Evolutionary conservation across 768 basidiomycete species (phyloP), one percentile per base, ranked within the genome.

Genomic region (Mycena polygramma): DNA sequence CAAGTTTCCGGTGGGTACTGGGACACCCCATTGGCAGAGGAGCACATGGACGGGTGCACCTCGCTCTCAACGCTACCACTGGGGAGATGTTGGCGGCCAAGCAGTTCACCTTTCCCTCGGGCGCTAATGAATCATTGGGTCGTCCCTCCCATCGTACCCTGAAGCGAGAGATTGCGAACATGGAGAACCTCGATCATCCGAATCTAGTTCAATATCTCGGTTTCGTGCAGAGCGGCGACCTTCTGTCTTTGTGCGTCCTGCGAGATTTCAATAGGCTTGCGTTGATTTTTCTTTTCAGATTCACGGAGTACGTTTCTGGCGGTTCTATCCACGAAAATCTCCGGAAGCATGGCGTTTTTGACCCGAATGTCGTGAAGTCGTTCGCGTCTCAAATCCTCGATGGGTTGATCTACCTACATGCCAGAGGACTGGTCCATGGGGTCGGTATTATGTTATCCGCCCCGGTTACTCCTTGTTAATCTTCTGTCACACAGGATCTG

Each of bases 31-130:
- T 94, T 68, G 93, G 93, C 36, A 92, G 90, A 76, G 92, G 93
- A 22, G 90, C 90, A 17, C 93, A 91, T 72, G 94, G 93, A 30
- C 86, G 89, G 45, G 93, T 94, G 39, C 94, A 93, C 75, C 85
- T 94, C 58, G 93, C 89, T 2, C 80, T 94, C 37, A 93, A 94
- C 77, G 90, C 90, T 57, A 90, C 90, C 1, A 92, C 91, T 0
- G 92, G 92, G 53, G 92, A 93, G 78, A 91, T 94, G 88, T 89
- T 95, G 58, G 94, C 93, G 15, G 94, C 94, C 70, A 94, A 94
- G 80, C 94, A 94, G 76, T 37, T 67, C n/a, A 51, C 37, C 41
- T 55, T 73, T 20, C 22, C 37, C 39, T 45, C n/a, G 20, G 30
- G 17, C 41, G 46, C 46, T 3, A 39, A 30, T n/a, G 48, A 53